Percentiles rank a stretch among this genome's conserved stretches.
Conservation (phyloP, 2,329 filamentous ascomycete species). For the Venturiaceae sp. region DNA sequence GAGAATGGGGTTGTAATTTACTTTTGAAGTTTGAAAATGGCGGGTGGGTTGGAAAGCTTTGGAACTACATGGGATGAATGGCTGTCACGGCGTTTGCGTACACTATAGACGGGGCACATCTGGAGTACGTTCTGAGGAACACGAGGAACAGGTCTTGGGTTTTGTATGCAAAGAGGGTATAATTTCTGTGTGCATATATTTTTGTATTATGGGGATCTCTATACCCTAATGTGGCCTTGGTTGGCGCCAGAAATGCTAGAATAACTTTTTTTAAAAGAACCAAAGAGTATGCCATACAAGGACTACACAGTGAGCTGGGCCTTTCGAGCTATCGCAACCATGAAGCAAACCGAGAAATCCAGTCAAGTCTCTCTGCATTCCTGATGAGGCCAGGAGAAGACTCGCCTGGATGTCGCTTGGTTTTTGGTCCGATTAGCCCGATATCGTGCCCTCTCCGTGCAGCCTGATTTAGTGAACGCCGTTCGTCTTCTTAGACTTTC, state of each 20-base stretch:
- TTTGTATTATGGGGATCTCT: neutral
- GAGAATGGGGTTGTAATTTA: neutral
- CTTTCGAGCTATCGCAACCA: no score
- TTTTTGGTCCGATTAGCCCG: neutral
- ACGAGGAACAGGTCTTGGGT: neutral
- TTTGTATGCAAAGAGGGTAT: neutral
- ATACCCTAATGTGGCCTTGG: neutral
- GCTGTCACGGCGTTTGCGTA: neutral
- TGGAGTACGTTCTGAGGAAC: neutral
- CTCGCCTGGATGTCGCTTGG: no score
- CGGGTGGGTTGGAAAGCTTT: neutral
- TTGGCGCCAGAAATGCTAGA: neutral
- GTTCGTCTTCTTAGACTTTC: conserved; percentile 31
- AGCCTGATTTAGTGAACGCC: neutral
- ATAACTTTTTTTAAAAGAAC: neutral
- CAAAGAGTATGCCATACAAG: no score
- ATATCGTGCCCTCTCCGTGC: neutral
- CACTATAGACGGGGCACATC: neutral
- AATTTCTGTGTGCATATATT: neutral
- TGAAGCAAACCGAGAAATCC: no score
- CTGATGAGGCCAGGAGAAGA: no score
- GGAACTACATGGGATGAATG: neutral
- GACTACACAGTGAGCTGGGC: no score
- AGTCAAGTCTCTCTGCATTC: no score
- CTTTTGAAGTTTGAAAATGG: neutral